phyloP scores from a whole-genome alignment of 2,329 filamentous ascomycete species.

The Colletotrichum sidae region DNA sequence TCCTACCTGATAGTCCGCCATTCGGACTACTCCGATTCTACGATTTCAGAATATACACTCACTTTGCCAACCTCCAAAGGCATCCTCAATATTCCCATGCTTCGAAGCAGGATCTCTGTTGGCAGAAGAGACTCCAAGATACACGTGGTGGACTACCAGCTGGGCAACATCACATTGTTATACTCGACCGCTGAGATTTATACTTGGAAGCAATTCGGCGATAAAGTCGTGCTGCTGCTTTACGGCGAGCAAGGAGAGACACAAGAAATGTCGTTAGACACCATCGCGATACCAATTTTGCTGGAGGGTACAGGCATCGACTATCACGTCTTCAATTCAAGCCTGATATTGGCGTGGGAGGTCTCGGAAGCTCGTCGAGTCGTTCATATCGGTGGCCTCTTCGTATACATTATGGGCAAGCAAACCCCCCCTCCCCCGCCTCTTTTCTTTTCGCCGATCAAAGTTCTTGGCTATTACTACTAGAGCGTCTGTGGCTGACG shows the following conservation, averaged over 20 bases:
- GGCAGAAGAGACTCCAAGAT: constrained; percentile 75
- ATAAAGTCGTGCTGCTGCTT: constrained; percentile 70
- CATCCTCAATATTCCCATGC: constrained; percentile 66
- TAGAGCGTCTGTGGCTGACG: too few relatives aligned
- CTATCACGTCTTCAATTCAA: constrained; percentile 31
- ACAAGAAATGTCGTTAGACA: constrained; percentile 69
- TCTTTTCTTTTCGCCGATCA: background rate
- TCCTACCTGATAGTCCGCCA: constrained; percentile 78
- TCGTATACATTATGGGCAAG: constrained; percentile 66
- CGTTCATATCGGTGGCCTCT: constrained; percentile 60
- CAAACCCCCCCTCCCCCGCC: rapidly evolving
- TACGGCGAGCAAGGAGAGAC: constrained; percentile 72
- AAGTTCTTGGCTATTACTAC: constrained; percentile 12
- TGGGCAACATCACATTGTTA: constrained; percentile 68
- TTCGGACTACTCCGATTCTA: constrained; percentile 69
- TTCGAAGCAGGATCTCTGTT: constrained; percentile 67
- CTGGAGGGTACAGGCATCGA: constrained; percentile 33
- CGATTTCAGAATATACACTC: constrained; percentile 71
- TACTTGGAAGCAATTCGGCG: constrained; percentile 73
- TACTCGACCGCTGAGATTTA: constrained; percentile 79
- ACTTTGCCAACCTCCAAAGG: constrained; percentile 67
- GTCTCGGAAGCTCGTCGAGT: constrained; percentile 65
- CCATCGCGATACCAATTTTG: constrained; percentile 53
- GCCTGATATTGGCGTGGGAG: constrained; percentile 55
- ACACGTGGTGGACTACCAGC: constrained; percentile 74